phyloP scores from a whole-genome alignment of 805 yeast genomes.

The Kregervanrija delftensis region DNA sequence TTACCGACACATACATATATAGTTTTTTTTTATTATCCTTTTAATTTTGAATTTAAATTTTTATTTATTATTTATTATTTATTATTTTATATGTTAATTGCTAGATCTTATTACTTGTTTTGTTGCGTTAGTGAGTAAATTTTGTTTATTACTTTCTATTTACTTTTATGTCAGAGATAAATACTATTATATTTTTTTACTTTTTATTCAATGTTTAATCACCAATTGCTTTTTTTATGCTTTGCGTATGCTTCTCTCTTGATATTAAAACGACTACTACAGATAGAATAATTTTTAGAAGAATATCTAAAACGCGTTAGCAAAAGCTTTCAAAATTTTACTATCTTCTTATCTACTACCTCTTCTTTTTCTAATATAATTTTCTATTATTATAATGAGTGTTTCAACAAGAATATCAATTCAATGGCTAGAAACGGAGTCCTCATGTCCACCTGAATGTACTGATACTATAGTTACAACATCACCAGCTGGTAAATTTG shows the following conservation, averaged over 20 bases:
- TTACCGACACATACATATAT: background rate
- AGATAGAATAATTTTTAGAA: too few relatives aligned
- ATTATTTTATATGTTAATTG: too few relatives aligned
- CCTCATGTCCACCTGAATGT: constrained; percentile 33
- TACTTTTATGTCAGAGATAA: background rate
- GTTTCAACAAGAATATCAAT: constrained; percentile 43
- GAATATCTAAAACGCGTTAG: too few relatives aligned
- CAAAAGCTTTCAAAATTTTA: too few relatives aligned
- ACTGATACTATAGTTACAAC: constrained; percentile 44
- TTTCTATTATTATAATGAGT: constrained; percentile 2
- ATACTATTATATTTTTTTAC: background rate
- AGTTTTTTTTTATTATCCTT: background rate
- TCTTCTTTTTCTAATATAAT: background rate
- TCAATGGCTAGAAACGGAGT: constrained; percentile 38
- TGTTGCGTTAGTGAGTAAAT: background rate
- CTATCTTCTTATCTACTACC: too few relatives aligned
- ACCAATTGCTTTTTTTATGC: background rate
- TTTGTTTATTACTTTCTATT: background rate
- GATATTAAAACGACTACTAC: too few relatives aligned
- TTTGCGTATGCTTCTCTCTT: background rate
- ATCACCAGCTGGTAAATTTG: constrained; percentile 37
- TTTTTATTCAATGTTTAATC: background rate
- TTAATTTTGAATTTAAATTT: background rate
- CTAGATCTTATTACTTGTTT: too few relatives aligned
- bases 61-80: background rate